A percentile compares a stretch with the other conserved stretches of the same genome.
Conservation (phyloP, 2,329 filamentous ascomycete genomes). For the Trichophyton simii region DNA sequence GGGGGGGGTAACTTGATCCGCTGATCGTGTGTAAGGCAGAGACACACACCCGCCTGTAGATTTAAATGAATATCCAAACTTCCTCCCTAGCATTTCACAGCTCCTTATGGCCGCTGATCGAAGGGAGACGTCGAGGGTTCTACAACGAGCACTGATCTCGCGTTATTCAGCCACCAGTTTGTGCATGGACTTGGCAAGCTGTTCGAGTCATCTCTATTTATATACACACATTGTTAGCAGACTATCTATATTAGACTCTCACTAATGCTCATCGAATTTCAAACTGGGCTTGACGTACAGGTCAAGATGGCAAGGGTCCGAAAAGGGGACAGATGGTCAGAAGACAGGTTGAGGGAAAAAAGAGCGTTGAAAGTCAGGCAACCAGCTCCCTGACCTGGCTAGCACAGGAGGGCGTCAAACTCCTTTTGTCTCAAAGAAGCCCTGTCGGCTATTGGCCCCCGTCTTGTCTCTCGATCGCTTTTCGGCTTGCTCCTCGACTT, state of each 20-base stretch:
- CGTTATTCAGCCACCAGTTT: conserved; percentile 1
- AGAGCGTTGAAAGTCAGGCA: neutral
- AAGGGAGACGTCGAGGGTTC: neutral
- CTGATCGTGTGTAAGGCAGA: neutral
- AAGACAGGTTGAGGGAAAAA: neutral
- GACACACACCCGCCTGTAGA: neutral
- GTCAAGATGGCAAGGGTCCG: neutral
- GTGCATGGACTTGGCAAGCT: neutral
- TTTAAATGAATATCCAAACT: neutral
- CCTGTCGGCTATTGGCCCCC: neutral
- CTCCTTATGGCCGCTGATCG: neutral
- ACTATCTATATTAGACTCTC: conserved; percentile 1
- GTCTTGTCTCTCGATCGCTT: neutral
- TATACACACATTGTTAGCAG: neutral
- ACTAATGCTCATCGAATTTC: conserved; percentile 3
- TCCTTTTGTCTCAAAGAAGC: neutral
- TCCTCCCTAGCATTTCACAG: neutral
- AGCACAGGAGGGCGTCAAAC: neutral
- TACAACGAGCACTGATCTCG: neutral
- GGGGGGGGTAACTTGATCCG: neutral
- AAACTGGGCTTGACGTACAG: neutral
- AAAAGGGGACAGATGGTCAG: neutral
- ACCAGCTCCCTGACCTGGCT: neutral
- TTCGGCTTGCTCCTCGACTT: neutral
- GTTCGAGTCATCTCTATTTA: neutral